A percentile compares a stretch with the other conserved stretches of the same genome.
Evolutionary conservation across 2,329 filamentous ascomycete genomes (phyloP).

Genomic region (Thermothelomyces thermophilus): DNA sequence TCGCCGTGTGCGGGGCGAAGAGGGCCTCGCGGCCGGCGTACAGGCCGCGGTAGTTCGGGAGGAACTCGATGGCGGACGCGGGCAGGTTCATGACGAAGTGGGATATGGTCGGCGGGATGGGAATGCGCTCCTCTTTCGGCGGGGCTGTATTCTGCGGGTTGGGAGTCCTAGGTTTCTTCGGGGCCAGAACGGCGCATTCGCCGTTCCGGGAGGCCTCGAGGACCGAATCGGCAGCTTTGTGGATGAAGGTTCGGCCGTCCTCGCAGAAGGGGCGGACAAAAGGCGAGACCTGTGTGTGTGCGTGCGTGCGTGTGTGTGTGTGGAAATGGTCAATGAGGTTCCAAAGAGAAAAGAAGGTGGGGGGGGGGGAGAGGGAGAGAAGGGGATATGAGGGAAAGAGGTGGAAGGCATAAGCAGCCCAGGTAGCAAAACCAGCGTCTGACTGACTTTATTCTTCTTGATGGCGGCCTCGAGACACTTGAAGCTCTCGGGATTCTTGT

Average conservation of each 20-base stretch:
- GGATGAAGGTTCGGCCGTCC: constrained; percentile 79
- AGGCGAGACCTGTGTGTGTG: constrained; percentile 43
- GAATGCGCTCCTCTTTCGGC: constrained; percentile 29
- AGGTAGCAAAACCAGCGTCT: background rate
- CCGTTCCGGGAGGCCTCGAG: constrained; percentile 44
- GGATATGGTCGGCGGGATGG: constrained; percentile 68
- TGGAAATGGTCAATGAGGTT: too few species aligned
- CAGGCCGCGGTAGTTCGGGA: constrained; percentile 67
- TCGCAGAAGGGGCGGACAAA: constrained; percentile 76
- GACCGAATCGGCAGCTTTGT: constrained; percentile 56
- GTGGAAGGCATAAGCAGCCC: background rate
- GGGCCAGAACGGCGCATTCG: constrained; percentile 49
- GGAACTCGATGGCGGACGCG: constrained; percentile 78
- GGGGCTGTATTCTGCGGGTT: too few species aligned
- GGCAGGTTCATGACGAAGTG: constrained; percentile 99
- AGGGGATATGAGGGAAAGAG: background rate
- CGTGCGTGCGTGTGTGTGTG: too few species aligned
- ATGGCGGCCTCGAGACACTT: constrained; percentile 65
- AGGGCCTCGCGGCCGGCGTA: constrained; percentile 65
- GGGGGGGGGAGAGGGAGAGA: too few species aligned
- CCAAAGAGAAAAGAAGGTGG: too few species aligned
- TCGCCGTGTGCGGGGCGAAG: constrained; percentile 54
- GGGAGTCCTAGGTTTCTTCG: too few species aligned
- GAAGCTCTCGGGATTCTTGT: constrained; percentile 88
- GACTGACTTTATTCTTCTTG: constrained; percentile 66